Base-by-base conservation (phyloP, 2,329 filamentous ascomycete species). In the Epichloe hybrida region DNA sequence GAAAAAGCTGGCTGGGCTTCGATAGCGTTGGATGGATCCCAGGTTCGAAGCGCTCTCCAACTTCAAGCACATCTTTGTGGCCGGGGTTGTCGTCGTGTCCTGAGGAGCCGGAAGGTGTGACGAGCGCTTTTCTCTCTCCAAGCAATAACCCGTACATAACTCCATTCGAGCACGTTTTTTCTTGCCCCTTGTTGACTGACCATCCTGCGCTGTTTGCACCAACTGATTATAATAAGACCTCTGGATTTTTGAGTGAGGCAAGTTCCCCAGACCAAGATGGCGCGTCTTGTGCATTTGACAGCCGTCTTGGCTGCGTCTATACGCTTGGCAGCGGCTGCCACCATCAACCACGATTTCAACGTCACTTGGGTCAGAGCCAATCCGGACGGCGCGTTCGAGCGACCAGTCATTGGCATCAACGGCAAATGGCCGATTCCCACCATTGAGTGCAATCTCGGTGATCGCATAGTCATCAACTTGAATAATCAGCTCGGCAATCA, bases 401-500 rank as follows among this genome's bases (percentile, higher is more conserved):
- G 86, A 35, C 74, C 80, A n/a, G 77, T 78, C 3, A 86, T 91
- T 61, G 85, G 84, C 44, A 84, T 93, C 68, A 91, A 93, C 59
- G 79, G 78, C 4, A 64, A 82, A 67, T 88, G 86, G 83, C 87
- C 86, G 2, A 75, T 85, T 49, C 86, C 87, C 1, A 65, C 68
- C 27, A 81, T 88, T 51, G 72, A 77, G 48, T 82, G 77, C 38
- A 74, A 74, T 46, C 69, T 81, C 47, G 83, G 83, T 52, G 83
- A 87, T 60, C 72, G 69, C 21, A 56, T 84, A 48, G 61, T 83
- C 52, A 68, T 84, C 54, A 79, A 80, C 50, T 70, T 77, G 42
- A 65, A 72, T 54, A 85, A 85, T 61, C 66, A 70, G 21, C 69
- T 85, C 5, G 77, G 76, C 5, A 81, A 86, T 59, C 74, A 83